Evolutionary conservation across 106 monocot genomes (phyloP).

Genomic region (Dioscorea zingiberensis): DNA sequence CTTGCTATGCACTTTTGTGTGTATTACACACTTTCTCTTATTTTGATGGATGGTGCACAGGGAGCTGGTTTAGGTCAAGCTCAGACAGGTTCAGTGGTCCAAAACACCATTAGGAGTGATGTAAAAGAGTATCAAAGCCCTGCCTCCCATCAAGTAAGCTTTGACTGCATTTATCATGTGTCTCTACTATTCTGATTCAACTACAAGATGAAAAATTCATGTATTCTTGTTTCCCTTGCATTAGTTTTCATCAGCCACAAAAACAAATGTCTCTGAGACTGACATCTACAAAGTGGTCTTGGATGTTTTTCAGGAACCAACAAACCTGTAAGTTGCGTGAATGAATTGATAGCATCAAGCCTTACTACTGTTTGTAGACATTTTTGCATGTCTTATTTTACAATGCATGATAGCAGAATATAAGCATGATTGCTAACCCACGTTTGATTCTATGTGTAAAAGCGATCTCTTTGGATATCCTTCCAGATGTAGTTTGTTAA

Average conservation of each 20-base stretch:
- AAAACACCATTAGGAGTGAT: conserved; percentile 8
- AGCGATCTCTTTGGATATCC: no score
- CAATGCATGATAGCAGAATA: no score
- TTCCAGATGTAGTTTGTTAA: no score
- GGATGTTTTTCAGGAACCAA: conserved; percentile 61
- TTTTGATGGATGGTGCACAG: not conserved
- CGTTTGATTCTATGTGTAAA: no score
- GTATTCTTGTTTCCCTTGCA: not conserved
- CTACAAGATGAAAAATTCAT: not conserved
- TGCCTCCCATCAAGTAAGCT: conserved; percentile 26
- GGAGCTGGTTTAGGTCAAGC: conserved; percentile 4
- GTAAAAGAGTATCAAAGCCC: conserved; percentile 24
- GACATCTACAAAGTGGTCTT: conserved; percentile 50
- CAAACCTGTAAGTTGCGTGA: conserved; percentile 41
- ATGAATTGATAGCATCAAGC: not conserved
- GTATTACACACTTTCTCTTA: not conserved
- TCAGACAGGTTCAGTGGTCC: conserved; percentile 1
- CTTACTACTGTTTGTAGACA: not conserved
- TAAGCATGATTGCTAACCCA: no score
- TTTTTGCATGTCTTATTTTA: not conserved
- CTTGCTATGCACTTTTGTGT: not conserved
- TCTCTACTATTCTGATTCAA: not conserved
- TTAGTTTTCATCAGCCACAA: conserved; percentile 15
- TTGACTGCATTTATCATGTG: not conserved
- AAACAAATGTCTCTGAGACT: conserved; percentile 12